Percentiles rank a stretch among this genome's conserved stretches.
These are phyloP conservation scores for Xanthoceras sorbifolium DNA, from an alignment of 345 rosid species.

Conservation along the genomic window DNA sequence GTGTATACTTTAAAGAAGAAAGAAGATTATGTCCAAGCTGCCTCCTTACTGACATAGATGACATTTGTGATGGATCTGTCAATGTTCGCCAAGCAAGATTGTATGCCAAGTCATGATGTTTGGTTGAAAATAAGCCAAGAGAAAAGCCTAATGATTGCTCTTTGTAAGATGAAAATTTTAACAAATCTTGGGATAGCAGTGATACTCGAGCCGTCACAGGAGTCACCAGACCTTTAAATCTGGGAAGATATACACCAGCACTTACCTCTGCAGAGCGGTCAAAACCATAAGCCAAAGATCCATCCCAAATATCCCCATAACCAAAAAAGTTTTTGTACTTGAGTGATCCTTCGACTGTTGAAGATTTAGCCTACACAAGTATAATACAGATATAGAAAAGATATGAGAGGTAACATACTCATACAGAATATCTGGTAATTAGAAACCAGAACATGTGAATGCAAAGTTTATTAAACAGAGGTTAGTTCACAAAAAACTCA, in stretches of 20 bases:
- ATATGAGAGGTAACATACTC: not conserved
- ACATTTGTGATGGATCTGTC: conserved; percentile 71
- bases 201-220: conserved; percentile 71
- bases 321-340: conserved; percentile 87
- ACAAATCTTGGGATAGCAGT: conserved; percentile 87
- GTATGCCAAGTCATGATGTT: conserved; percentile 72
- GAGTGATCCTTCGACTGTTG: conserved; percentile 75
- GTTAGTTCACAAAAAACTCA: not conserved
- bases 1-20: conserved; percentile 76
- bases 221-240: conserved; percentile 56
- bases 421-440: not conserved
- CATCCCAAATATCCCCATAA: conserved; percentile 93
- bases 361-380: conserved; percentile 72
- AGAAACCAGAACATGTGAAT: not conserved
- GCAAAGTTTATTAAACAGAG: not conserved
- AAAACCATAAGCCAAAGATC: conserved; percentile 74
- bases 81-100: conserved; percentile 76
- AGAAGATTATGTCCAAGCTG: conserved; percentile 87
- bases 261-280: conserved; percentile 83
- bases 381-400: conserved; percentile 24
- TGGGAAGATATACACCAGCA: conserved; percentile 74
- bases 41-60: conserved; percentile 71
- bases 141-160: conserved; percentile 84
- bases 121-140: conserved; percentile 69
- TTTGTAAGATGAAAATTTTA: conserved; percentile 76